Conservation (phyloP, 768 basidiomycete genomes). For the Lactifluus hygrophoroides region DNA sequence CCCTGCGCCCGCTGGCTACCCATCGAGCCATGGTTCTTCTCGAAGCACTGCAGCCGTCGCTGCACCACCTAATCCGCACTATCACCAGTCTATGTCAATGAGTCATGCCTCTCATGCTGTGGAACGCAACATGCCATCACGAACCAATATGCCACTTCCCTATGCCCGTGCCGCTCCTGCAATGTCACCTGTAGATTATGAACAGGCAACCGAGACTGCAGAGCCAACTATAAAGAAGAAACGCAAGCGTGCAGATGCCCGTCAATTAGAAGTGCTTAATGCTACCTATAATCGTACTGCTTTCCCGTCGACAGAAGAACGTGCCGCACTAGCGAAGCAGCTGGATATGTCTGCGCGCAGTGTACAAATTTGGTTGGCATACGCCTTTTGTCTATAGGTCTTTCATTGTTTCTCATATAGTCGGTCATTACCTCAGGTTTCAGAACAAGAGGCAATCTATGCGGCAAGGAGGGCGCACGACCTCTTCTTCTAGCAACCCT, state of each 20-base stretch:
- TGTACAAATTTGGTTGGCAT: conserved; percentile 74
- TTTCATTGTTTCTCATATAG: not conserved
- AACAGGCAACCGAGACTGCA: conserved; percentile 26
- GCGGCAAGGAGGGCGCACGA: conserved; percentile 13
- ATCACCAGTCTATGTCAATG: conserved; percentile 19
- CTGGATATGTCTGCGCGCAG: conserved; percentile 79
- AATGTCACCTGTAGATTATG: conserved; percentile 17
- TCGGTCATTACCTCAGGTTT: conserved; percentile 10
- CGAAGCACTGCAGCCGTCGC: conserved; percentile 17
- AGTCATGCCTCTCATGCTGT: conserved; percentile 29
- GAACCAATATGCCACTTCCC: conserved; percentile 34
- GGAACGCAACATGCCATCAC: conserved; percentile 22
- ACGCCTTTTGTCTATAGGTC: not conserved
- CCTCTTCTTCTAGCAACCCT: not conserved
- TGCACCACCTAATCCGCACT: conserved; percentile 12
- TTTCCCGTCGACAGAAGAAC: conserved; percentile 83
- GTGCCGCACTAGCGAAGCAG: conserved; percentile 63
- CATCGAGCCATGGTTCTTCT: conserved; percentile 14
- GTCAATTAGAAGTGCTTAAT: conserved; percentile 72
- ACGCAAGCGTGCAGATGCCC: conserved; percentile 75
- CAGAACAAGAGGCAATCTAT: conserved; percentile 18
- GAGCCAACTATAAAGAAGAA: conserved; percentile 81
- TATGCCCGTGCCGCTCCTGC: conserved; percentile 38
- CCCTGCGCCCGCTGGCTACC: not conserved
- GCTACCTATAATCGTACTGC: conserved; percentile 74